A percentile compares a stretch with the other conserved stretches of the same genome.
phyloP scores from a whole-genome alignment of 2,329 filamentous ascomycete genomes.

The Emydomyces testavorans region DNA sequence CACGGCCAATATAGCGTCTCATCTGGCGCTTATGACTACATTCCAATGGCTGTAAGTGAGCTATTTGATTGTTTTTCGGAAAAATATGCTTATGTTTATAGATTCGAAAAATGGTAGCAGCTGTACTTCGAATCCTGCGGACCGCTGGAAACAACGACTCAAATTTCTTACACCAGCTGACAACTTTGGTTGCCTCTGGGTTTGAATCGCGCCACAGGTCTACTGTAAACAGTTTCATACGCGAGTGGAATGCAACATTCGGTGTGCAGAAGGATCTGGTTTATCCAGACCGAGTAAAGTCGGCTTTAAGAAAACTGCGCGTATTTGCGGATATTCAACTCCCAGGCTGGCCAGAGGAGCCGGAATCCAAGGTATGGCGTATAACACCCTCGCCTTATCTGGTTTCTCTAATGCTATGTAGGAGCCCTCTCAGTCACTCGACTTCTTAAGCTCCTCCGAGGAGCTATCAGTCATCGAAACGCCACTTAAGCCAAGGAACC shows the following conservation, averaged over 20 bases:
- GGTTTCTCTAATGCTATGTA: constrained; percentile 13
- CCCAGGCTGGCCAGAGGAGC: constrained; percentile 36
- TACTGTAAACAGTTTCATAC: constrained; percentile 43
- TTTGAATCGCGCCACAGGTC: constrained; percentile 42
- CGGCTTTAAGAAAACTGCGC: constrained; percentile 51
- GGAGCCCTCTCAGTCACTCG: constrained; percentile 13
- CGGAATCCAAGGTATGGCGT: constrained; percentile 24
- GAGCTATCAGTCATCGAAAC: constrained; percentile 29
- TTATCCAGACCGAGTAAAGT: constrained; percentile 55
- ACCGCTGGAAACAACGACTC: constrained; percentile 22
- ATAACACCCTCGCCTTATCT: not conserved
- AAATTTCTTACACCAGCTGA: constrained; percentile 41
- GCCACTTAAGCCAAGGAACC: not conserved
- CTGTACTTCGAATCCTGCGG: constrained; percentile 25
- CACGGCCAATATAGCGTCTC: constrained; percentile 21
- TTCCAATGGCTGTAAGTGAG: constrained; percentile 28
- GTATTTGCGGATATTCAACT: constrained; percentile 43
- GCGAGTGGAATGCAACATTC: constrained; percentile 61
- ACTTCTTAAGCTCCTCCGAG: constrained; percentile 40
- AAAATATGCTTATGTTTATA: constrained; percentile 14
- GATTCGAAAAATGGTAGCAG: constrained; percentile 26
- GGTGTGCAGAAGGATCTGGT: constrained; percentile 47
- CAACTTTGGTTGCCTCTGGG: constrained; percentile 41
- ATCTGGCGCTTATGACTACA: constrained; percentile 23
- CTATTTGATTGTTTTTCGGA: not conserved